These are phyloP conservation scores for Paulownia fortunei DNA, from an alignment of 257 asterid genomes.

Conservation along the genomic window DNA sequence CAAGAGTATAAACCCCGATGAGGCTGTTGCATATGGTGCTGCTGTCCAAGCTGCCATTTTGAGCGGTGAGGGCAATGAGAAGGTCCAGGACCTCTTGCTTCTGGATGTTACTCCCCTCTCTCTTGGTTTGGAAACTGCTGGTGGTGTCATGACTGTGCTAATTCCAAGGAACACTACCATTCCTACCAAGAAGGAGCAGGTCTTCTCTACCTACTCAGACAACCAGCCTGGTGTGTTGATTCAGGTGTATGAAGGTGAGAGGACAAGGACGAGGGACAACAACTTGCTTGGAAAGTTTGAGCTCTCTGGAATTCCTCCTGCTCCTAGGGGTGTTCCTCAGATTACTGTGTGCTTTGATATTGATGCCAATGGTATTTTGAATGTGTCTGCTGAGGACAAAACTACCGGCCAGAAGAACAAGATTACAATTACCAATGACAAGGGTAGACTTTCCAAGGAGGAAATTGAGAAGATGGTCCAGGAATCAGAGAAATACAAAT, in stretches of 20 bases:
- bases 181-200: conserved; percentile 86
- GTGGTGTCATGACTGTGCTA: conserved; percentile 91
- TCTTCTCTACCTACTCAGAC: conserved; percentile 79
- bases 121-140: conserved; percentile 79
- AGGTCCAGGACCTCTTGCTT: conserved; percentile 77
- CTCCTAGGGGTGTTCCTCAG: conserved; percentile 88
- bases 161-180: conserved; percentile 83
- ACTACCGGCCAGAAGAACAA: conserved; percentile 93
- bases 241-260: conserved; percentile 83
- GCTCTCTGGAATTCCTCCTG: conserved; percentile 87
- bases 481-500: conserved; percentile 84
- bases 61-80: conserved; percentile 86
- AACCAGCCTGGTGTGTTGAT: conserved; percentile 90
- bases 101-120: conserved; percentile 85
- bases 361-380: conserved; percentile 80
- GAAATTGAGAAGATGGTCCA: conserved; percentile 90
- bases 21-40: conserved; percentile 90
- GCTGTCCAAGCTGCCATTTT: conserved; percentile 89
- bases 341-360: conserved; percentile 84
- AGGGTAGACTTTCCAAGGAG: conserved; percentile 83
- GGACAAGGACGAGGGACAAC: conserved; percentile 79
- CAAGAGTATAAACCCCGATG: conserved; percentile 87
- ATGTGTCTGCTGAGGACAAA: conserved; percentile 88
- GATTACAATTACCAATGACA: conserved; percentile 85
- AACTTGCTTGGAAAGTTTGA: conserved; percentile 79